Conservation (phyloP, 345 rosid species). For the Rhodamnia rubescens region DNA sequence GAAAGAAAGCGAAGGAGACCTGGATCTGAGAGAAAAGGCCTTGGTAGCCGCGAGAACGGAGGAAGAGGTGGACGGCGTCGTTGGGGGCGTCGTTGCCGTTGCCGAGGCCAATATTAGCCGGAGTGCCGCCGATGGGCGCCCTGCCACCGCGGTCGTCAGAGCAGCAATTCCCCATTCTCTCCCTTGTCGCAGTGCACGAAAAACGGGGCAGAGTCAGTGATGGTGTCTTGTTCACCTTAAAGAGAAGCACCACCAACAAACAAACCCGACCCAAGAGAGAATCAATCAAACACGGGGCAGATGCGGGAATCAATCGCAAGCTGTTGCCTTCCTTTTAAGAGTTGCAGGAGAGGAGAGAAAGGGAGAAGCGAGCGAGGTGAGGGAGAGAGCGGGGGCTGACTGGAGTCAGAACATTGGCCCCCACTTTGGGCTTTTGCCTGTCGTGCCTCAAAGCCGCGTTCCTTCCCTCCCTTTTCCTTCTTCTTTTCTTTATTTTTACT, state of each 20-base stretch:
- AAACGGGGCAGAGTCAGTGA: background rate
- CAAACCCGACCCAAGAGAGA: background rate
- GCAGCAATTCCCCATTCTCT: constrained; percentile 78
- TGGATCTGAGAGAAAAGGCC: constrained; percentile 80
- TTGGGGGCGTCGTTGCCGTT: constrained; percentile 18
- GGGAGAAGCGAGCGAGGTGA: background rate
- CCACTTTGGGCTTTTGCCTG: background rate
- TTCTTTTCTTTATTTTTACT: background rate
- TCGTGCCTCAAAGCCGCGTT: background rate
- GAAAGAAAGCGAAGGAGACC: constrained; percentile 20
- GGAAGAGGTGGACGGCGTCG: constrained; percentile 63
- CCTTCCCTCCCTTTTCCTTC: background rate
- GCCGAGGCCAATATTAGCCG: constrained; percentile 14
- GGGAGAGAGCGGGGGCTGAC: background rate
- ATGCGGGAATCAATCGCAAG: background rate
- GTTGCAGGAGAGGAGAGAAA: background rate
- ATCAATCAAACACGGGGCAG: background rate
- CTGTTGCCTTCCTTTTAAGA: background rate
- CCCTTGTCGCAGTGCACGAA: background rate
- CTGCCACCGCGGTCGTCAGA: constrained; percentile 61
- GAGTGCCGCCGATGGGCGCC: constrained; percentile 46
- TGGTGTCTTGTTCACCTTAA: background rate
- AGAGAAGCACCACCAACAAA: background rate
- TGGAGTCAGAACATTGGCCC: background rate
- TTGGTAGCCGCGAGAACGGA: constrained; percentile 56